Conservation (phyloP, 1,284 basidiomycete species). For the Athelia psychrophila region DNA sequence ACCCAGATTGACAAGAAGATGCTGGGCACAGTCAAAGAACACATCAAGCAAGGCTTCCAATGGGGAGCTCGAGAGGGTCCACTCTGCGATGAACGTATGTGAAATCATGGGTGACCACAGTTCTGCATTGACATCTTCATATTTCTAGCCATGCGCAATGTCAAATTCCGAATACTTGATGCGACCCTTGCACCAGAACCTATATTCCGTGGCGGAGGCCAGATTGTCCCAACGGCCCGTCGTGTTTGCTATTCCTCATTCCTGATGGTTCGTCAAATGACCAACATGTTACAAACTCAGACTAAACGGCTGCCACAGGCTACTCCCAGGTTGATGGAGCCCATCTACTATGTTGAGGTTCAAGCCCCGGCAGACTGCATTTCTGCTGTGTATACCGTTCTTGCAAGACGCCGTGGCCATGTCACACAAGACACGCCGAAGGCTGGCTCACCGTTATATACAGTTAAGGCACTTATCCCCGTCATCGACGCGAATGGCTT, state of each 20-base stretch:
- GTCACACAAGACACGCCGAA: constrained; percentile 98
- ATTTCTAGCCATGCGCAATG: constrained; percentile 87
- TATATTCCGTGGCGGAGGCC: constrained; percentile 96
- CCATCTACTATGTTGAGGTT: constrained; percentile 97
- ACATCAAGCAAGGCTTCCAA: constrained; percentile 98
- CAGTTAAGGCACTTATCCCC: constrained; percentile 95
- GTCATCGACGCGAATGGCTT: constrained; percentile 99
- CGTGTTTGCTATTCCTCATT: constrained; percentile 99
- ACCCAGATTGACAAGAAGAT: constrained; percentile 90
- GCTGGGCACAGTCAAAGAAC: constrained; percentile 87
- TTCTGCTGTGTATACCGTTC: constrained; percentile 95
- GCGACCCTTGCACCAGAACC: constrained; percentile 91
- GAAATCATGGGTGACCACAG: constrained; percentile 1
- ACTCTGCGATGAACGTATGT: constrained; percentile 96
- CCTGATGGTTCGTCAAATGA: constrained; percentile 69
- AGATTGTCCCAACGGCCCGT: constrained; percentile 97
- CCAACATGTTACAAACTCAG: constrained; percentile 8
- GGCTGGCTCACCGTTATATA: constrained; percentile 95
- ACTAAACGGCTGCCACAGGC: constrained; percentile 50
- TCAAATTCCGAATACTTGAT: constrained; percentile 95
- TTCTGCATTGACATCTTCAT: constrained; percentile 2
- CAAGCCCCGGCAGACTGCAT: constrained; percentile 99
- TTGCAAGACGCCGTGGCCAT: constrained; percentile 94
- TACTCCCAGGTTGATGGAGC: constrained; percentile 91
- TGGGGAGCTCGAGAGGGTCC: constrained; percentile 99